Conservation (phyloP, 2,329 filamentous ascomycete genomes). For the Aspergillus proliferans region DNA sequence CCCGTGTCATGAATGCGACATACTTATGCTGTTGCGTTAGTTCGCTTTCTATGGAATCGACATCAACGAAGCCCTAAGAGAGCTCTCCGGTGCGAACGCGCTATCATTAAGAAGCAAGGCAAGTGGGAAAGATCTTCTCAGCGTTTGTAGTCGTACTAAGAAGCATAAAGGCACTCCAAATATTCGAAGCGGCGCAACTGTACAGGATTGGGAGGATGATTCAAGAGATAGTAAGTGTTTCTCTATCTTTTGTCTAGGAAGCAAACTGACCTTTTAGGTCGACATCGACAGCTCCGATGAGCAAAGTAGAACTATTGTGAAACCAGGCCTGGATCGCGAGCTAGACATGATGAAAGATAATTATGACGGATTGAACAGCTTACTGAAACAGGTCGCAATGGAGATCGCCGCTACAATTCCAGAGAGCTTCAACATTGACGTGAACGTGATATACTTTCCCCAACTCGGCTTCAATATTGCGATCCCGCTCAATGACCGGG, state of each 20-base stretch:
- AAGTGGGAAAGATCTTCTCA: constrained; percentile 2
- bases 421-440: constrained; percentile 44
- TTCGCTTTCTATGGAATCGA: constrained; percentile 68
- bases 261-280: constrained; percentile 41
- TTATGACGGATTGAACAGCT: constrained; percentile 69
- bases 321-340: constrained; percentile 61
- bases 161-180: constrained; percentile 48
- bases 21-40: constrained; percentile 20
- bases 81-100: constrained; percentile 49
- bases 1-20: background rate
- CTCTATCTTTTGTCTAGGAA: background rate
- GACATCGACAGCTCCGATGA: constrained; percentile 73
- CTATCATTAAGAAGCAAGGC: constrained; percentile 53
- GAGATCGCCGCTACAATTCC: constrained; percentile 61
- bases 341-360: constrained; percentile 72
- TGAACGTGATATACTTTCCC: constrained; percentile 84
- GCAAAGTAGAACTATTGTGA: constrained; percentile 66
- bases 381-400: constrained; percentile 63
- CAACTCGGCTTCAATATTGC: constrained; percentile 86
- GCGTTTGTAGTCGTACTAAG: background rate
- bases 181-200: constrained; percentile 55
- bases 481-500: constrained; percentile 58
- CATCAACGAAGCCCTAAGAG: constrained; percentile 58
- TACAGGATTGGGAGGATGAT: constrained; percentile 65
- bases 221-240: constrained; percentile 50